These are phyloP conservation scores for Filobasidium floriforme DNA, from an alignment of 768 basidiomycete species.

Conservation along the genomic window DNA sequence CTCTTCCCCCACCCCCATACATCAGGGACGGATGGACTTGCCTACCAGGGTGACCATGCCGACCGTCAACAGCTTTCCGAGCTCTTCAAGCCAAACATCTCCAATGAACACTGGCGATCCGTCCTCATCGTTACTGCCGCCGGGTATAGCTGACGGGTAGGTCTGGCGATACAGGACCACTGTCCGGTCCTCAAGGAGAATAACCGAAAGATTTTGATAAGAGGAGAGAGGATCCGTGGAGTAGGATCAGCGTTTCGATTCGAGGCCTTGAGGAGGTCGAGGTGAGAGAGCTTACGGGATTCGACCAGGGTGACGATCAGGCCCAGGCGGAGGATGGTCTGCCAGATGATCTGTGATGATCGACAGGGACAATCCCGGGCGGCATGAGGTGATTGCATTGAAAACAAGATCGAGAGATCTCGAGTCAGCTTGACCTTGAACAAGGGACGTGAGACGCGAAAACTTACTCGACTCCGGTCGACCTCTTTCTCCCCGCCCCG, in stretches of 20 bases:
- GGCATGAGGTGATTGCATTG: too few species aligned
- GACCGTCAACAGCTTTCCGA: neutral
- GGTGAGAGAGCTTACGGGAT: constrained; percentile 9
- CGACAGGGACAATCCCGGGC: too few species aligned
- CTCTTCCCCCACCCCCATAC: too few species aligned
- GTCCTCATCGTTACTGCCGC: neutral
- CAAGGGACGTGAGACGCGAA: too few species aligned
- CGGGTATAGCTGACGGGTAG: neutral
- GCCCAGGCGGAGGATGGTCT: neutral
- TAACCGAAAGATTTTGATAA: too few species aligned
- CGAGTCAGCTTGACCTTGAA: too few species aligned
- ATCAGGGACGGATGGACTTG: neutral
- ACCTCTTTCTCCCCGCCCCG: neutral
- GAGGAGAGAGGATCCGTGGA: too few species aligned
- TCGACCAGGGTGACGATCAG: constrained; percentile 15
- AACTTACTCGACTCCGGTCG: neutral
- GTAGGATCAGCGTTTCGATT: neutral
- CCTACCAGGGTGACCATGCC: neutral
- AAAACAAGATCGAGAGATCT: too few species aligned
- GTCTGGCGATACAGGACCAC: neutral
- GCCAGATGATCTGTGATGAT: constrained; percentile 11
- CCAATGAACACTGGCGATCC: neutral
- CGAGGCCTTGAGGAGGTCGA: too few species aligned
- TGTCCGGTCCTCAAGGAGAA: neutral
- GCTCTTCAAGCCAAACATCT: neutral